Percentiles rank a stretch among this genome's conserved stretches.
These are phyloP conservation scores for Monilinia laxa DNA, from an alignment of 2,329 filamentous ascomycete species.

Conservation along the genomic window DNA sequence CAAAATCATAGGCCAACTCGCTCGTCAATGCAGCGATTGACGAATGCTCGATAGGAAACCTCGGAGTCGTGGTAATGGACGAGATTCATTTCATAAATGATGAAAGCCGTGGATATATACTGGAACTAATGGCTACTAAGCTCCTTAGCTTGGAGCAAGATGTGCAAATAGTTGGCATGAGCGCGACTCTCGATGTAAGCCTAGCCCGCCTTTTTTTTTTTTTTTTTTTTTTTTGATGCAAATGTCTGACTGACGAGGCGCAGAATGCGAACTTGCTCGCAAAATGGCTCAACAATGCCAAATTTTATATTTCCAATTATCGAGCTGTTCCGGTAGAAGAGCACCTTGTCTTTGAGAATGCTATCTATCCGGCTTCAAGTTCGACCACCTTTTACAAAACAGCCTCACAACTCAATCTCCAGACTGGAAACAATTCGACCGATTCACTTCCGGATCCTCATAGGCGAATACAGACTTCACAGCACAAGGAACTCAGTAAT, in stretches of 20 bases:
- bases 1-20: conserved; percentile 61
- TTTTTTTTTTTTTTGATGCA: too few species aligned
- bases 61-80: conserved; percentile 69
- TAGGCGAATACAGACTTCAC: conserved; percentile 55
- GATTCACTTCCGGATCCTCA: conserved; percentile 44
- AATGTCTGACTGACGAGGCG: conserved; percentile 13
- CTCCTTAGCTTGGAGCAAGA: conserved; percentile 64
- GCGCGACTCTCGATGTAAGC: conserved; percentile 68
- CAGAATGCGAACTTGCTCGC: conserved; percentile 70
- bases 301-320: conserved; percentile 71
- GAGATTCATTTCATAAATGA: conserved; percentile 84
- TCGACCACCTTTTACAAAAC: conserved; percentile 59
- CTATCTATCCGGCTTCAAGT: conserved; percentile 62
- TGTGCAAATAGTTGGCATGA: conserved; percentile 76
- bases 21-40: conserved; percentile 73
- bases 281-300: conserved; percentile 63
- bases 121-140: conserved; percentile 74
- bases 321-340: conserved; percentile 74
- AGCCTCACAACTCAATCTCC: conserved; percentile 44
- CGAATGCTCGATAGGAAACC: conserved; percentile 61
- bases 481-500: conserved; percentile 61
- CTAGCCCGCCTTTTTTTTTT: not conserved
- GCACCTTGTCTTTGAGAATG: conserved; percentile 69
- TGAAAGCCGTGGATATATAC: conserved; percentile 71
- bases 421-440: conserved; percentile 36